phyloP scores from a whole-genome alignment of 345 rosid species.

The Acer campestre region DNA sequence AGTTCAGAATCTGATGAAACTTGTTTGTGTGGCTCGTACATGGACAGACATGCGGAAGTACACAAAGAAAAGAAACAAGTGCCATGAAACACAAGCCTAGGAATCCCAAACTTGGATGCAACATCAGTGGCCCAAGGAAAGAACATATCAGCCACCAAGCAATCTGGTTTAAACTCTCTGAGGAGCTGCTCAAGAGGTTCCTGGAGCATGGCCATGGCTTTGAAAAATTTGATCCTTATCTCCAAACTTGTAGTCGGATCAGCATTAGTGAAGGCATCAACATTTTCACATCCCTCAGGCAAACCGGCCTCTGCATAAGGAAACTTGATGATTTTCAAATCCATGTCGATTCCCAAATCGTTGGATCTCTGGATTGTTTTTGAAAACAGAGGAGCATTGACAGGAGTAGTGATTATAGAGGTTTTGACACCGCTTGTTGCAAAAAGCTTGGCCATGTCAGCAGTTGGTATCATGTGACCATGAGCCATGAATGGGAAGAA shows the following conservation, averaged over 20 bases:
- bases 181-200: constrained; percentile 33
- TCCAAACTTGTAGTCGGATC: background rate
- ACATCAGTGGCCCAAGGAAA: constrained; percentile 58
- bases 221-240: constrained; percentile 16
- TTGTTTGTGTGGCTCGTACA: constrained; percentile 36
- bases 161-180: constrained; percentile 28
- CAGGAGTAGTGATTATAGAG: constrained; percentile 41
- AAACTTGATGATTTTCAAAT: constrained; percentile 19
- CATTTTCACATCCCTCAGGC: constrained; percentile 29
- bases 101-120: constrained; percentile 43
- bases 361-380: constrained; percentile 16
- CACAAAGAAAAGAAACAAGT: constrained; percentile 40
- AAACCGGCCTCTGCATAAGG: constrained; percentile 33
- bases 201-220: constrained; percentile 24
- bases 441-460: constrained; percentile 44
- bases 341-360: constrained; percentile 23
- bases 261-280: background rate
- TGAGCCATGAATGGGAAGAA: constrained; percentile 42
- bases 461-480: constrained; percentile 40
- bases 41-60: constrained; percentile 18
- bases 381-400: constrained; percentile 22
- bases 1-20: constrained; percentile 40
- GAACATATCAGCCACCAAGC: constrained; percentile 57
- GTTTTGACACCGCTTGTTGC: constrained; percentile 30
- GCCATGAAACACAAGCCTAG: constrained; percentile 60